Percentiles rank a stretch among this genome's conserved stretches.
Conservation (phyloP, 257 asterid genomes). For the Solanum ahanhuiri region DNA sequence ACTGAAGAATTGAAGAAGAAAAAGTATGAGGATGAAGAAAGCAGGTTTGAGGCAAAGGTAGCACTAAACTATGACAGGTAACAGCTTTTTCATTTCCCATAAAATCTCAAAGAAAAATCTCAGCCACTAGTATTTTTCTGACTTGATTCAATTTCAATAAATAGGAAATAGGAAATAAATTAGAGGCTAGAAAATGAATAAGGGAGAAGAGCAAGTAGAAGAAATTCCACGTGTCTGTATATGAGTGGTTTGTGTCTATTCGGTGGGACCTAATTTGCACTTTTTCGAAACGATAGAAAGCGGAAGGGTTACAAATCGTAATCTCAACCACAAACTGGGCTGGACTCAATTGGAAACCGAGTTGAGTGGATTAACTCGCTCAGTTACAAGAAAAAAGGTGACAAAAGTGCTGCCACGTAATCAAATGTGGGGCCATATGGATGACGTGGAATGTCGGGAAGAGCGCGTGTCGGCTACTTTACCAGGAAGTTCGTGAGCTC, state of each 20-base stretch:
- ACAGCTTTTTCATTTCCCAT: neutral
- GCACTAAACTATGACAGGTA: neutral
- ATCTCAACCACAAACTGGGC: neutral
- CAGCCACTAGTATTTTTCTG: slow-evolving; percentile 64
- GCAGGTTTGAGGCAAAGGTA: neutral
- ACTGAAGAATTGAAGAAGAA: neutral
- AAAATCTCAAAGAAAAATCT: slow-evolving; percentile 22
- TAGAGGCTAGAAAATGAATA: slow-evolving; percentile 51
- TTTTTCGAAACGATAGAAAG: slow-evolving; percentile 8
- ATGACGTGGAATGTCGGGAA: neutral
- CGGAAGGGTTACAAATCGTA: neutral
- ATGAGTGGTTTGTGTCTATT: neutral
- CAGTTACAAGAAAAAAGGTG: neutral
- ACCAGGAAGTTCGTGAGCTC: neutral
- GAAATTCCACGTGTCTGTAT: slow-evolving; percentile 31
- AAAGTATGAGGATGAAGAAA: neutral
- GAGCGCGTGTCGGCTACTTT: neutral
- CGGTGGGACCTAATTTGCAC: slow-evolving; percentile 42
- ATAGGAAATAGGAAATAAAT: neutral
- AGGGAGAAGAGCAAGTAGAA: slow-evolving; percentile 9
- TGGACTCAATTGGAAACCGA: neutral
- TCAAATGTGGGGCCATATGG: neutral
- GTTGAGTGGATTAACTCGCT: neutral
- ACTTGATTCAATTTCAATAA: slow-evolving; percentile 9
- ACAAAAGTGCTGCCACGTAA: neutral